phyloP scores from a whole-genome alignment of 305 asterid genomes.

The Caryopteris hybrid region DNA sequence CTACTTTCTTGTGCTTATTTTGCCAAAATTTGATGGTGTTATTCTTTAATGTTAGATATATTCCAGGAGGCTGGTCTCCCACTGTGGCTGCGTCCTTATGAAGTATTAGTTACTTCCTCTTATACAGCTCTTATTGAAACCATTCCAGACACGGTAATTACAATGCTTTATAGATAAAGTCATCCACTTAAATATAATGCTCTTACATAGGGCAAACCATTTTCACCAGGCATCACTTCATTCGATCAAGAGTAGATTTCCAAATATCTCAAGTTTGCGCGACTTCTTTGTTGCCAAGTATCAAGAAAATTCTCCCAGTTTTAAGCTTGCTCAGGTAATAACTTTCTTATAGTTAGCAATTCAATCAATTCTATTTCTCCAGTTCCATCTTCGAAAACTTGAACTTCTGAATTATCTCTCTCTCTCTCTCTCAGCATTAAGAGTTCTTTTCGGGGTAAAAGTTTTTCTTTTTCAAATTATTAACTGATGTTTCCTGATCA shows the following conservation, averaged over 20 bases:
- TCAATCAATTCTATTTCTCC: neutral
- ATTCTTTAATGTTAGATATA: slow-evolving; percentile 63
- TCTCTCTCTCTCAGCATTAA: slow-evolving; percentile 2
- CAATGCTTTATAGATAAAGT: neutral
- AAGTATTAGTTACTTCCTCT: slow-evolving; percentile 94
- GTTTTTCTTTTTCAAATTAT: neutral
- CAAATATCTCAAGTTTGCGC: slow-evolving; percentile 76
- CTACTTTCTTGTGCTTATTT: slow-evolving; percentile 10
- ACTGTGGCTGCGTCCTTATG: slow-evolving; percentile 96
- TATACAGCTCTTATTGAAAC: slow-evolving; percentile 98
- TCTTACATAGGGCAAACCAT: neutral
- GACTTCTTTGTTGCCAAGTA: slow-evolving; percentile 94
- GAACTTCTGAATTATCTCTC: neutral
- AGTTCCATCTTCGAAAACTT: neutral
- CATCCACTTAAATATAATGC: slow-evolving; percentile 5
- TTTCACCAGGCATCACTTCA: slow-evolving; percentile 84
- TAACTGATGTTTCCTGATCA: neutral
- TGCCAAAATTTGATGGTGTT: slow-evolving; percentile 2
- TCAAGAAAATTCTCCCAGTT: slow-evolving; percentile 79
- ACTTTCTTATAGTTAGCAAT: neutral
- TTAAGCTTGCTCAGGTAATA: slow-evolving; percentile 94
- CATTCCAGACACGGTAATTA: slow-evolving; percentile 91
- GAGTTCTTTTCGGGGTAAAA: neutral
- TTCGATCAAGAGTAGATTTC: slow-evolving; percentile 93
- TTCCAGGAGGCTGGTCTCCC: slow-evolving; percentile 99